These are phyloP conservation scores for Protea cynaroides DNA, from an alignment of 164 flowering plant genomes.

Conservation along the genomic window DNA sequence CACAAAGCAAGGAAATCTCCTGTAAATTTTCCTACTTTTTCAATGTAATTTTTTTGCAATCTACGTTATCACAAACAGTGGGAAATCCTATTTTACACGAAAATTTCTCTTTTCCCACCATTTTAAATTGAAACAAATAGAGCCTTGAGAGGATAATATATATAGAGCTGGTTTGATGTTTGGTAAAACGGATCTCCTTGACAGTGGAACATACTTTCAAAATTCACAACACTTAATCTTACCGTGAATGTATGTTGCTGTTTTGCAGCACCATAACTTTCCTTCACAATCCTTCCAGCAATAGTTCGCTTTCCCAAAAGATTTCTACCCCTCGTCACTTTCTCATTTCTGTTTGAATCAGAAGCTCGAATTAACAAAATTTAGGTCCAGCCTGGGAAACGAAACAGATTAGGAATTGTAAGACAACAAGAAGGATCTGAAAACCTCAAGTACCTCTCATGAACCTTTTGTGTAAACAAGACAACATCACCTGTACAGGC, in stretches of 20 bases:
- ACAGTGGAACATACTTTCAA: too few species aligned
- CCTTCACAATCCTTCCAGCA: constrained; percentile 87
- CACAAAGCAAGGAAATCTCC: too few species aligned
- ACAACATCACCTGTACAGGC: constrained; percentile 87
- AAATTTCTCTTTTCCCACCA: too few species aligned
- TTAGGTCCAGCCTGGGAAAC: background rate
- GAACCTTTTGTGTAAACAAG: constrained; percentile 80
- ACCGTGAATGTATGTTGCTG: constrained; percentile 96
- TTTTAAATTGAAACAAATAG: too few species aligned
- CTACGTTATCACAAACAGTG: too few species aligned
- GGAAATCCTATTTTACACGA: too few species aligned
- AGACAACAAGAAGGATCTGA: background rate
- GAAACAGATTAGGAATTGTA: background rate
- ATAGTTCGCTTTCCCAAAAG: constrained; percentile 64
- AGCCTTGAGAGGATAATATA: too few species aligned
- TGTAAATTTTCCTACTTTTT: too few species aligned
- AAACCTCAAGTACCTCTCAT: constrained; percentile 45
- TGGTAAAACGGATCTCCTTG: too few species aligned
- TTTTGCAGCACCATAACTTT: constrained; percentile 89
- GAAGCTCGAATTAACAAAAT: background rate
- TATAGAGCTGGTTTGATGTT: too few species aligned
- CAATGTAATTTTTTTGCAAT: too few species aligned
- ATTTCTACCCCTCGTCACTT: background rate
- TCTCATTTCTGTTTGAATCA: too few species aligned
- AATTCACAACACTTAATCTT: constrained; percentile 10